Percentiles rank a stretch among this genome's conserved stretches.
Conservation (phyloP, 1,284 basidiomycete species). For the Phaffia rhodozyma region DNA sequence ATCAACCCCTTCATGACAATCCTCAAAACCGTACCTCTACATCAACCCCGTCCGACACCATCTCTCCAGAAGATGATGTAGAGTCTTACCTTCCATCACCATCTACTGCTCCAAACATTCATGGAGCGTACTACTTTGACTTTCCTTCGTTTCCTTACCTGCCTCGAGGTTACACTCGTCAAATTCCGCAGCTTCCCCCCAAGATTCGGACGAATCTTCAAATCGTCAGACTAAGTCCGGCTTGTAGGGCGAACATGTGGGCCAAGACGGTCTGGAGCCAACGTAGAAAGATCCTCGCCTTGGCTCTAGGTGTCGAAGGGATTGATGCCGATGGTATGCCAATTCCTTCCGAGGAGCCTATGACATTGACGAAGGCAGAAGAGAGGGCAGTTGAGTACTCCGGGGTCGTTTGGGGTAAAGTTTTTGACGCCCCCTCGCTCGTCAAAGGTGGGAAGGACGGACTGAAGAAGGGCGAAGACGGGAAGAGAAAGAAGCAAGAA, state of each 20-base stretch:
- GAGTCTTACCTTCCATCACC: no score
- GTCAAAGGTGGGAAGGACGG: slow-evolving; percentile 1
- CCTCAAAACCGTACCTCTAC: neutral
- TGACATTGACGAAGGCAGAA: slow-evolving; percentile 7
- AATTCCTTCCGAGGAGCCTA: no score
- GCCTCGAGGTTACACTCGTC: slow-evolving; percentile 5
- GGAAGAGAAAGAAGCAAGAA: neutral
- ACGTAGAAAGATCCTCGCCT: slow-evolving; percentile 1
- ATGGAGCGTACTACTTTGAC: neutral
- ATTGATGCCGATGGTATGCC: slow-evolving; percentile 1
- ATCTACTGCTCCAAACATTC: neutral
- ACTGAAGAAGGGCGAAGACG: neutral
- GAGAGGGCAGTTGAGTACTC: slow-evolving; percentile 10
- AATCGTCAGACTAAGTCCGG: slow-evolving; percentile 5
- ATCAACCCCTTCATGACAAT: neutral
- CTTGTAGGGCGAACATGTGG: slow-evolving; percentile 14
- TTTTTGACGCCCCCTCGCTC: neutral
- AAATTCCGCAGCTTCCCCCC: neutral
- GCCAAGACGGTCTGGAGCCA: slow-evolving; percentile 14
- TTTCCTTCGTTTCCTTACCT: slow-evolving; percentile 9
- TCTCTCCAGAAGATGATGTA: no score
- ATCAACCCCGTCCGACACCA: neutral
- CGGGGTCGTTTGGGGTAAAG: slow-evolving; percentile 12
- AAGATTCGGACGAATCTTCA: neutral
- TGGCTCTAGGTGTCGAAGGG: neutral